Evolutionary conservation across 2,329 filamentous ascomycete genomes (phyloP).

Genomic region (Talaromyces pinophilus): DNA sequence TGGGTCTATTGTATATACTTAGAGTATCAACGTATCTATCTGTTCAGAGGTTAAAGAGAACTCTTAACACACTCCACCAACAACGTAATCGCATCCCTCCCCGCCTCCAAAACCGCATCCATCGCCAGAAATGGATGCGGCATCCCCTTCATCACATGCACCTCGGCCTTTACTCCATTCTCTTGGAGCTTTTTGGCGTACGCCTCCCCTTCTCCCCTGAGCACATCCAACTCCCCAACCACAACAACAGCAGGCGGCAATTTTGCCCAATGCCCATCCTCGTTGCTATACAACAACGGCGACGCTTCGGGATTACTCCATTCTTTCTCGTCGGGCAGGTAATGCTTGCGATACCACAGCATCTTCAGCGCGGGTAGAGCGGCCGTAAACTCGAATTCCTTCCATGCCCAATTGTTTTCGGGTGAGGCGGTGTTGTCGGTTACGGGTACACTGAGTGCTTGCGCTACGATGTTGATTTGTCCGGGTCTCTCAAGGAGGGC

Average conservation of each 20-base stretch:
- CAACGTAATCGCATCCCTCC: conserved; percentile 53
- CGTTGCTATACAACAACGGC: conserved; percentile 53
- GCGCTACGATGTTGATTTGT: conserved; percentile 46
- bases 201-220: conserved; percentile 56
- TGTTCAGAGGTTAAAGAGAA: neutral
- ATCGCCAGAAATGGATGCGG: conserved; percentile 62
- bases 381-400: conserved; percentile 53
- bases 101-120: conserved; percentile 57
- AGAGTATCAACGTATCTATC: too few relatives aligned
- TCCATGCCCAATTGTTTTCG: conserved; percentile 51
- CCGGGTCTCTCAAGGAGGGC: conserved; percentile 41
- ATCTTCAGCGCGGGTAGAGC: conserved; percentile 60
- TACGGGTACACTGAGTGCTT: conserved; percentile 60
- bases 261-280: conserved; percentile 45
- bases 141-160: conserved; percentile 57
- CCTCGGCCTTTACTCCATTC: conserved; percentile 51
- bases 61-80: conserved; percentile 41
- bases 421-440: conserved; percentile 58
- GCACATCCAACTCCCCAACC: conserved; percentile 59
- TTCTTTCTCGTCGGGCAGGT: conserved; percentile 52
- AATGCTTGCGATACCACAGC: conserved; percentile 62
- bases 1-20: conserved; percentile 2
- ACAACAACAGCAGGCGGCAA: conserved; percentile 56
- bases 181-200: conserved; percentile 53
- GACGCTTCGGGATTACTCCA: conserved; percentile 57